Base-by-base conservation (phyloP, 768 basidiomycete species). In the Lactarius trivialis region DNA sequence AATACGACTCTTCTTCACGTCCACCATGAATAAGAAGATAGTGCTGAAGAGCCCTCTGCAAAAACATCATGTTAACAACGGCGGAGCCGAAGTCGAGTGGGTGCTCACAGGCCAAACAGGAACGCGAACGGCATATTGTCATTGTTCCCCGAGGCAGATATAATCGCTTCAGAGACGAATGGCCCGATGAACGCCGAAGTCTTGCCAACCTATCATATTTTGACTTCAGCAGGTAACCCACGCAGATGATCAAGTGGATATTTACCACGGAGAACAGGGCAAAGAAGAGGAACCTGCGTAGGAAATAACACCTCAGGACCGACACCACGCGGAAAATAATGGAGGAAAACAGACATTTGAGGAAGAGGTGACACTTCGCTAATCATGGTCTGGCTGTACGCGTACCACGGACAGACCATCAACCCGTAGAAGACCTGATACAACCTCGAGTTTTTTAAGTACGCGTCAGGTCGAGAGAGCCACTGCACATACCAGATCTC, bases 301-400 rank as follows among this genome's bases (percentile, higher is more conserved):
- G 32, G 28, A 21, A 21, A 48, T 7, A 26, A 54, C 12, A 48
- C 26, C 19, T 36, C 57, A 49, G 63, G 55, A 33, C 37, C 21
- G 53, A 28, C 21, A 32, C n/a, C 33, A 28, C 21, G 9, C 50
- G 28, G 55, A 49, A 26, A 37, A 50, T 24, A 8, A 49, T 61
- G 6, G 6, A 30, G n/a, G 7, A 19, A 19, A 24, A 71, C 76
- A 39, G 70, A 85, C 86, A 86, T 89, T 73, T 88, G 88, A 36
- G 84, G 82, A 57, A 84, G 72, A 41, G 85, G 86, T 43, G 84
- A 86, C 30, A 91, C 87, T 66, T 91, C 86, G 70, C 83, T 86
- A 62, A 90, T 90, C 89, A 90, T 86, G 1, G 86, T 89, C 71
- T 89, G 86, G 70, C 87, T 88, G 69, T 89, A 88, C 49, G 88